Percentiles rank a stretch among this genome's conserved stretches.
These are phyloP conservation scores for Pterocarpus santalinus DNA, from an alignment of 306 rosid genomes.

Conservation along the genomic window DNA sequence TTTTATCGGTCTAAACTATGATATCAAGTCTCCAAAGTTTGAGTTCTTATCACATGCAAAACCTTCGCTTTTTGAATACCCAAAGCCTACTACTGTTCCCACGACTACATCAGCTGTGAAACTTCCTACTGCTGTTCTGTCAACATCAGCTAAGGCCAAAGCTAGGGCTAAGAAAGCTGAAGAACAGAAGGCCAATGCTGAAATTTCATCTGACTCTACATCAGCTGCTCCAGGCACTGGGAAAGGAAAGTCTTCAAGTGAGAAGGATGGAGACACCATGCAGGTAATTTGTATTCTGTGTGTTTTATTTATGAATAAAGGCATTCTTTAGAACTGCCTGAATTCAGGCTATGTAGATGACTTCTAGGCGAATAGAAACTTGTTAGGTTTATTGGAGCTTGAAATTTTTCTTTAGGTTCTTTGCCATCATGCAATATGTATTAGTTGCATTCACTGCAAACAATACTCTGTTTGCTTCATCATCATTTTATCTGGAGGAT, in stretches of 20 bases:
- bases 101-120: conserved; percentile 84
- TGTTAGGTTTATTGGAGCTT: neutral
- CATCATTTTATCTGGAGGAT: too few species aligned
- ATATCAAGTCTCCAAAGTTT: conserved; percentile 89
- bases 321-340: neutral
- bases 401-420: neutral
- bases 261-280: conserved; percentile 91
- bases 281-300: conserved; percentile 66
- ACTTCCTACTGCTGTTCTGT: conserved; percentile 97
- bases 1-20: conserved; percentile 86
- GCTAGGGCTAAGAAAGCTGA: conserved; percentile 98
- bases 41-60: conserved; percentile 93
- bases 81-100: conserved; percentile 87
- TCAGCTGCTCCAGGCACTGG: conserved; percentile 62
- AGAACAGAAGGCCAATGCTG: conserved; percentile 86
- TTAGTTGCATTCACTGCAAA: too few species aligned
- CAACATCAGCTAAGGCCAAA: conserved; percentile 97
- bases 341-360: neutral
- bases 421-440: neutral
- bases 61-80: conserved; percentile 95
- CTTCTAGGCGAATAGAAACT: conserved; percentile 2
- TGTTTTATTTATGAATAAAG: conserved; percentile 26
- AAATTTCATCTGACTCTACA: conserved; percentile 68
- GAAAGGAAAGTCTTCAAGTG: conserved; percentile 77
- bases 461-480: too few species aligned